Evolutionary conservation across 2,329 filamentous ascomycete species (phyloP).

Genomic region (Karstenula rhodostoma): DNA sequence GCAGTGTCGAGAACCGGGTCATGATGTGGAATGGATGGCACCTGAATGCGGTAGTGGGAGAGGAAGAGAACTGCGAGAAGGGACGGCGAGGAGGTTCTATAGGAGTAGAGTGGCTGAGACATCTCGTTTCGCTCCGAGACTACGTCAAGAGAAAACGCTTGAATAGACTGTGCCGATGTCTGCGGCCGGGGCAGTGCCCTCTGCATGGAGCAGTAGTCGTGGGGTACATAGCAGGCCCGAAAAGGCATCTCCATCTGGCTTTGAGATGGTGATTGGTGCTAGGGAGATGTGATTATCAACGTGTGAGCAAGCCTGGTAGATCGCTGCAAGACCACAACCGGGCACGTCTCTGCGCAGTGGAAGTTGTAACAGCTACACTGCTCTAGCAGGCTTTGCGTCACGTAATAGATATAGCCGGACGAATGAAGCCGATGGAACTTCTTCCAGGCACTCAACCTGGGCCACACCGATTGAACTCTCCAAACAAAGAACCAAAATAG

Average conservation of each 20-base stretch:
- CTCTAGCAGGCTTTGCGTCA: neutral
- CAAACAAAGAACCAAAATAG: no score
- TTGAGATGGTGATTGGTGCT: neutral
- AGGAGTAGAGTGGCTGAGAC: neutral
- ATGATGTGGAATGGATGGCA: conserved; percentile 21
- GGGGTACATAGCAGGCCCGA: conserved; percentile 1
- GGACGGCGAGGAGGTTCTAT: neutral
- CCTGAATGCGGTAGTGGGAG: neutral
- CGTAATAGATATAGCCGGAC: neutral
- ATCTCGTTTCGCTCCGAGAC: neutral
- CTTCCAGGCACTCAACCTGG: neutral
- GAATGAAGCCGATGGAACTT: neutral
- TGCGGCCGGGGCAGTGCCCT: neutral
- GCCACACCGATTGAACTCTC: neutral
- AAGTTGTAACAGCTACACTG: neutral
- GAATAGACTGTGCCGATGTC: neutral
- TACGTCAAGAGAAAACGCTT: neutral
- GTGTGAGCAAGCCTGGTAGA: neutral
- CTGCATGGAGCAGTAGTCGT: neutral
- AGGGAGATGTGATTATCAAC: neutral
- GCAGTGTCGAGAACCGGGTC: conserved; percentile 32
- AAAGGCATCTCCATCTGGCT: conserved; percentile 2
- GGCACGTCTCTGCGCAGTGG: no score
- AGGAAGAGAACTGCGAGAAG: neutral
- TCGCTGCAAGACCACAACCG: neutral